Percentiles rank a stretch among this genome's conserved stretches.
These are phyloP conservation scores for Acer negundo DNA, from an alignment of 345 rosid genomes.

Conservation along the genomic window DNA sequence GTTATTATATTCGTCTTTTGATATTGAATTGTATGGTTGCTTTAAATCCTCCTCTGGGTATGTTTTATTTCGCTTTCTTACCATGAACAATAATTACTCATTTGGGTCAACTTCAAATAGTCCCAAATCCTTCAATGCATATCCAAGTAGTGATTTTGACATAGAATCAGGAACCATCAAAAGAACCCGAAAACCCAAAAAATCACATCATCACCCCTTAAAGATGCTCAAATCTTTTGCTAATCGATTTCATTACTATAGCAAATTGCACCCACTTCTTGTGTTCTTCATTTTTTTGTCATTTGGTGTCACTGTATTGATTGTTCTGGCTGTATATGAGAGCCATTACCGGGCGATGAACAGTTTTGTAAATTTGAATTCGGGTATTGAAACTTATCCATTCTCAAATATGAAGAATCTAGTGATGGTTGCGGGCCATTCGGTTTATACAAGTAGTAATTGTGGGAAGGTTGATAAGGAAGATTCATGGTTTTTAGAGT, in stretches of 20 bases:
- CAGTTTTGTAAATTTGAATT: conserved; percentile 34
- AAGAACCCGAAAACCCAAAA: conserved; percentile 62
- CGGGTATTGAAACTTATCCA: conserved; percentile 51
- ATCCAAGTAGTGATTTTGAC: conserved; percentile 76
- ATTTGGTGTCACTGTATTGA: conserved; percentile 60
- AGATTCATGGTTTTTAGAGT: conserved; percentile 92
- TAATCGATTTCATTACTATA: conserved; percentile 52
- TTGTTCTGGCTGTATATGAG: conserved; percentile 55
- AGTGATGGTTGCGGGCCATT: conserved; percentile 99
- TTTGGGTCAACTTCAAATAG: conserved; percentile 51
- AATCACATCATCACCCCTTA: conserved; percentile 31
- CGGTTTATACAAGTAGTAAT: conserved; percentile 75
- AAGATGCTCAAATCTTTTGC: conserved; percentile 65
- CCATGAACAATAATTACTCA: conserved; percentile 61
- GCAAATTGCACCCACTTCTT: conserved; percentile 66
- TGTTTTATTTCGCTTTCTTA: conserved; percentile 44
- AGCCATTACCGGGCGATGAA: conserved; percentile 34
- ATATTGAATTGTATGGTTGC: conserved; percentile 14
- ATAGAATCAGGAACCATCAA: conserved; percentile 68
- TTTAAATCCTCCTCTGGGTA: conserved; percentile 38
- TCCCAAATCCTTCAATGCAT: conserved; percentile 71
- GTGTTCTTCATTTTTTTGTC: conserved; percentile 53
- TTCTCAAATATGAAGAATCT: conserved; percentile 70
- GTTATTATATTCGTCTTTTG: conserved; percentile 6
- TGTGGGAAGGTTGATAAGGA: conserved; percentile 82